phyloP scores from a whole-genome alignment of 306 rosid genomes.

The Vigna mungo region DNA sequence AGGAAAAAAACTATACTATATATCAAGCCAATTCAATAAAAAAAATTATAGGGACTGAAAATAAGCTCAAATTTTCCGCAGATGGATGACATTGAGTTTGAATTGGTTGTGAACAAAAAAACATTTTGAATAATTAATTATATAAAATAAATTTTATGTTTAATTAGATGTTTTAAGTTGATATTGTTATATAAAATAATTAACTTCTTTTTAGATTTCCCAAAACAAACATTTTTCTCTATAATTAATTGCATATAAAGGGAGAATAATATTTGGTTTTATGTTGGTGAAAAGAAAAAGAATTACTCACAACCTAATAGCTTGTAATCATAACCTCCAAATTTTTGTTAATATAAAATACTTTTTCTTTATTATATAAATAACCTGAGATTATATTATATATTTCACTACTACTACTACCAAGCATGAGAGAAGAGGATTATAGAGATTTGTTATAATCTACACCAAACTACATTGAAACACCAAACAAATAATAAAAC shows the following conservation, averaged over 20 bases:
- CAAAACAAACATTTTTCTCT: background rate
- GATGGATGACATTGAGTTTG: background rate
- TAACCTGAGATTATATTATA: background rate
- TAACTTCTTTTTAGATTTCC: background rate
- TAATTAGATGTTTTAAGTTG: background rate
- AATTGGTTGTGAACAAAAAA: background rate
- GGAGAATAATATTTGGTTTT: background rate
- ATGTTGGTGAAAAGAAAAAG: background rate
- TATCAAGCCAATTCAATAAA: too few relatives aligned
- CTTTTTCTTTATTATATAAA: background rate
- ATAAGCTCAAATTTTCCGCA: too few relatives aligned
- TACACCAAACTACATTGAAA: background rate
- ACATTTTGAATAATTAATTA: background rate
- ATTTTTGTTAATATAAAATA: background rate
- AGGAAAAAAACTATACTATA: too few relatives aligned
- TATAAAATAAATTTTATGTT: background rate
- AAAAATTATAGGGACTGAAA: too few relatives aligned
- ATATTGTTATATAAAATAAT: background rate
- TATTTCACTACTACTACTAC: background rate
- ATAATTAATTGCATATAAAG: background rate
- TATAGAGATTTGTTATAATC: background rate
- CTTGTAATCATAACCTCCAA: background rate
- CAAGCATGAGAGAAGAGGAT: background rate
- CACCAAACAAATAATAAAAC: too few relatives aligned
- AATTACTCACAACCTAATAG: background rate